phyloP scores from a whole-genome alignment of 2,329 filamentous ascomycete species.

The Pseudopithomyces maydicus region DNA sequence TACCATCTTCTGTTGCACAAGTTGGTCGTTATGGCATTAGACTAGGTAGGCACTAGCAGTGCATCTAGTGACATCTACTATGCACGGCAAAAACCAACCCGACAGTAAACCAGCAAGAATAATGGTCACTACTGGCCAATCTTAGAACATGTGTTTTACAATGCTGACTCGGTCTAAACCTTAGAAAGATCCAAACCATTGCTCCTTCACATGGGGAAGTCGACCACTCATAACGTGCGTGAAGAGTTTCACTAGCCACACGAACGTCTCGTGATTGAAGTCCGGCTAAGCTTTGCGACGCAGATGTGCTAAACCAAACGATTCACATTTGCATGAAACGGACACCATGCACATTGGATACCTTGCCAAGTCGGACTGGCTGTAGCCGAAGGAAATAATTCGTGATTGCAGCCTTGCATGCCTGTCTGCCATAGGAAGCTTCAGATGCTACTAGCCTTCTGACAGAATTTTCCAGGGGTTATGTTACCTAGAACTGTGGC shows the following conservation, averaged over 20 bases:
- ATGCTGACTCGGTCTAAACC: constrained; percentile 3
- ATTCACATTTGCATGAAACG: constrained; percentile 34
- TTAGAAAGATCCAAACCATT: constrained; percentile 3
- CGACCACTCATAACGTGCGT: constrained; percentile 11
- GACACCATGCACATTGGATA: constrained; percentile 25
- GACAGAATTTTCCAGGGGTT: constrained; percentile 15
- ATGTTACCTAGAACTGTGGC: constrained; percentile 17
- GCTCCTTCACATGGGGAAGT: constrained; percentile 6
- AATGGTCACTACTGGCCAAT: not conserved
- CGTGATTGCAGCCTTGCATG: constrained; percentile 17
- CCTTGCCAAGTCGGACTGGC: constrained; percentile 22
- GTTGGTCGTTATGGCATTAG: not conserved
- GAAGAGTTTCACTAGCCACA: constrained; percentile 19
- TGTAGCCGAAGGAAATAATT: constrained; percentile 28
- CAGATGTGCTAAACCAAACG: constrained; percentile 31
- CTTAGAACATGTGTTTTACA: constrained; percentile 15
- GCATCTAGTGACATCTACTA: not conserved
- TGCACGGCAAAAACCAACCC: not conserved
- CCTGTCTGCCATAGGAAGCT: constrained; percentile 16
- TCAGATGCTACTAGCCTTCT: constrained; percentile 13
- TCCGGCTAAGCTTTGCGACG: constrained; percentile 26
- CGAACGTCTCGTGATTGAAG: constrained; percentile 13
- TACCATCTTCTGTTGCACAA: no score
- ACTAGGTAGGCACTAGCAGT: no score
- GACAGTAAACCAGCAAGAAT: not conserved